A percentile compares a stretch with the other conserved stretches of the same genome.
These are phyloP conservation scores for Daedaleopsis sinensis DNA, from an alignment of 768 basidiomycete genomes.

Conservation along the genomic window DNA sequence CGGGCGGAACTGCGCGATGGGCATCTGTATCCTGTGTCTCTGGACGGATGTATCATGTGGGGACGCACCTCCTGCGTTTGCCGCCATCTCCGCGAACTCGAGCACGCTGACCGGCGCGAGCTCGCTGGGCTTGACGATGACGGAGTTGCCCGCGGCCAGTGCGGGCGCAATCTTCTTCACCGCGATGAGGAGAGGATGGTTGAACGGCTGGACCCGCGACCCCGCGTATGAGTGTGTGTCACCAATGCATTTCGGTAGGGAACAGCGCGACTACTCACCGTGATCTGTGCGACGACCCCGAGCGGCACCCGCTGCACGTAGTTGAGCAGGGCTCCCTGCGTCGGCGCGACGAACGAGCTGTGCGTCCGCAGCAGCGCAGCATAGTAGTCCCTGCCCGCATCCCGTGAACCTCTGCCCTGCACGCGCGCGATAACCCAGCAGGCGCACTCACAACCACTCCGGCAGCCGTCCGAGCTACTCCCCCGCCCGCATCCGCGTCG, in stretches of 20 bases:
- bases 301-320: conserved; percentile 80
- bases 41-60: too few species aligned
- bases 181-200: conserved; percentile 87
- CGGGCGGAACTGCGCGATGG: conserved; percentile 62
- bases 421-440: background rate
- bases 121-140: conserved; percentile 84
- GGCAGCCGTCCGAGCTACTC: conserved; percentile 53
- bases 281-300: conserved; percentile 89
- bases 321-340: conserved; percentile 78
- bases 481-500: background rate
- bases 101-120: conserved; percentile 81
- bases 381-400: conserved; percentile 65
- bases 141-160: conserved; percentile 81
- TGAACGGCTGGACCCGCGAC: conserved; percentile 64
- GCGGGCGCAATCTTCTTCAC: conserved; percentile 89
- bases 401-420: background rate
- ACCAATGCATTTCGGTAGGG: background rate
- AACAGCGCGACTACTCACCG: conserved; percentile 45
- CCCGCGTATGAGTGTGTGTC: too few species aligned
- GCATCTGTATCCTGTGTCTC: background rate
- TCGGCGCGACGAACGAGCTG: conserved; percentile 72
- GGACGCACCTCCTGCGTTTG: conserved; percentile 64
- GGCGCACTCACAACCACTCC: conserved; percentile 76
- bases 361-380: conserved; percentile 73
- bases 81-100: conserved; percentile 69